Base-by-base conservation (phyloP, 768 basidiomycete species). In the Obba rivulosa region DNA sequence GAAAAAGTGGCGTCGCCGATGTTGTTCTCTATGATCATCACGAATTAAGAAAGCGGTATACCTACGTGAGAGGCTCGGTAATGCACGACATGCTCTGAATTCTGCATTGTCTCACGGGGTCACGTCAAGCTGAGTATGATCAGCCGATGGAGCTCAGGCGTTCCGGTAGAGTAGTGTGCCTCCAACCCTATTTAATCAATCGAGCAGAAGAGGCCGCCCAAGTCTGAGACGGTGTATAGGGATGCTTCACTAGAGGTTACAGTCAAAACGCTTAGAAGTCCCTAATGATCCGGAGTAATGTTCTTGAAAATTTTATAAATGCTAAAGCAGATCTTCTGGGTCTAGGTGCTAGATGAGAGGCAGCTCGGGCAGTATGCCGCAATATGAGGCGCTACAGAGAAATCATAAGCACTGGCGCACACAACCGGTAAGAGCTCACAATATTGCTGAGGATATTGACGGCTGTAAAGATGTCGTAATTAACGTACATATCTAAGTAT, bases 401-500 rank as follows among this genome's bases (percentile, higher is more conserved):
- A 22, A 21, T 37, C 20, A 24, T 37, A 4, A 46, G 24, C n/a
- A 8, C 23, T 14, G 2, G 13, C 22, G 38, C 24, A 28, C 22
- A 9, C 11, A 10, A 23, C 25, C 16, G 9, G 9, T 24, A 13
- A 11, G 16, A 9, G 28, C 54, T 51, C 11, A 62, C 60, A 62
- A 34, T 62, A 59, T 31, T 62, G 60, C 49, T 62, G 52, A 31
- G 60, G 53, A 36, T 58, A 57, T 43, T 56, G 54, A 35, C 60
- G 60, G 43, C 60, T 62, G 39, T 14, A 24, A 11, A 1, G 25
- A 34, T 4, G 18, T 21, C 16, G 25, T 17, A 23, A 20, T 5
- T 9, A 23, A 8, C 14, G 25, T 46, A 5, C 34, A 41, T 24
- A 34, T 7, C 22, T 17, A 46, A 21, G 8, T 1, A 13, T 9